A percentile compares a stretch with the other conserved stretches of the same genome.
Conservation (phyloP, 2,329 filamentous ascomycete genomes). For the Alternaria angustiovoidea region DNA sequence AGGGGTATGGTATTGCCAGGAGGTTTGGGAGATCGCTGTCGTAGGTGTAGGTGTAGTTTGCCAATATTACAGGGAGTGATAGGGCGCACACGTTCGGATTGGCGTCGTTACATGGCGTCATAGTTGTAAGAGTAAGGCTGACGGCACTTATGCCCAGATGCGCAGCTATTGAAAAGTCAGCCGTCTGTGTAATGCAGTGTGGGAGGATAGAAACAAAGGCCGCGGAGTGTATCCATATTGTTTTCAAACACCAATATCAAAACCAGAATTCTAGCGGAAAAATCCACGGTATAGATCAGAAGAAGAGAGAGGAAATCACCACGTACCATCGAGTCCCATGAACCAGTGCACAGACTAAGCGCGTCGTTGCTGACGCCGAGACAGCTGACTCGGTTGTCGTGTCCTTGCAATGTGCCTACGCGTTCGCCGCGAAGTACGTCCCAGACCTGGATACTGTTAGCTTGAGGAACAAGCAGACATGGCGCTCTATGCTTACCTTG, state of each 20-base stretch:
- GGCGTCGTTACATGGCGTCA: conserved; percentile 45
- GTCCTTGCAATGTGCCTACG: conserved; percentile 93
- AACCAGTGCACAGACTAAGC: conserved; percentile 98
- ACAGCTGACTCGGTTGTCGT: conserved; percentile 99
- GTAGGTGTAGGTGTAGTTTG: conserved; percentile 24
- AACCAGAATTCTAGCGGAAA: neutral
- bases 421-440: conserved; percentile 96
- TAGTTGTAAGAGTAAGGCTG: conserved; percentile 23
- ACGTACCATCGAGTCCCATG: conserved; percentile 98
- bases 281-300: neutral
- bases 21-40: conserved; percentile 33
- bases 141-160: conserved; percentile 59
- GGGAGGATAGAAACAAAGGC: neutral
- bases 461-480: conserved; percentile 47
- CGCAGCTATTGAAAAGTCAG: conserved; percentile 54
- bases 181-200: conserved; percentile 13
- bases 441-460: conserved; percentile 77
- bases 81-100: conserved; percentile 41
- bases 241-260: neutral
- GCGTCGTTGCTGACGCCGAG: conserved; percentile 98
- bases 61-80: conserved; percentile 32
- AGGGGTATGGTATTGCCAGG: conserved; percentile 43
- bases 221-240: neutral
- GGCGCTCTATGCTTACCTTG: conserved; percentile 73
- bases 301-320: conserved; percentile 8